Base-by-base conservation (phyloP, 2,329 filamentous ascomycete genomes). In the Dactylellina leptospora region DNA sequence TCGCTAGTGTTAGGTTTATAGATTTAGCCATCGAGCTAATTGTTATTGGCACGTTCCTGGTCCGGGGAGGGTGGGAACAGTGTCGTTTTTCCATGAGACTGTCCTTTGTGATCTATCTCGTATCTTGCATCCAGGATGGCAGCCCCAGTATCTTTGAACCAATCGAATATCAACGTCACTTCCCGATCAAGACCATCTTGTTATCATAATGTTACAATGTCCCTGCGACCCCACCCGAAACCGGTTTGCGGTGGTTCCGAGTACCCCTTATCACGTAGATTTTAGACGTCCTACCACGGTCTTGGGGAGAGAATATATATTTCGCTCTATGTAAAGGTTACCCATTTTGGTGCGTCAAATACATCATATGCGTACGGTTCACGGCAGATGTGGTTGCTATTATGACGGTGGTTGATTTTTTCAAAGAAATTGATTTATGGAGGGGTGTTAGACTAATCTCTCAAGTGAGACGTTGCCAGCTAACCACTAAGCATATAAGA, bases 291-390 rank as follows among this genome's bases (percentile, higher is more conserved):
- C 36, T 27, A 36, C 16, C n/a, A 8, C 54, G n/a, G 61, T 56
- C 51, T 55, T 48, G 6, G 28, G 48, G 27, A 63, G n/a, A 30
- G 25, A 11, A 54, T 36, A 28, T 44, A 38, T 45, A 8, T 10
- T 30, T 23, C 25, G 18, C 20, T 44, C 47, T 23, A 38, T 28
- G 51, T 50, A 51, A 25, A 36, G 44, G 51, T 51, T 36, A 56
- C 61, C 42, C 44, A 44, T 55, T 44, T 44, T 30, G 42, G 33
- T 66, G 61, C 61, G 51, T 66, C 44, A 58, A 47, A 50, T 66
- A 48, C 30, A 51, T 58, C 38, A 50, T 51, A 40, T 38, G 48
- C 48, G 23, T 11, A 18, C 30, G 16, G 33, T 56, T 33, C 28
- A 28, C 42, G 53, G 61, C 61, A 66, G 45, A 66, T 66, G 51